Base-by-base conservation (phyloP, 2,329 filamentous ascomycete genomes). In the Neophaeococcomyces aloes region DNA sequence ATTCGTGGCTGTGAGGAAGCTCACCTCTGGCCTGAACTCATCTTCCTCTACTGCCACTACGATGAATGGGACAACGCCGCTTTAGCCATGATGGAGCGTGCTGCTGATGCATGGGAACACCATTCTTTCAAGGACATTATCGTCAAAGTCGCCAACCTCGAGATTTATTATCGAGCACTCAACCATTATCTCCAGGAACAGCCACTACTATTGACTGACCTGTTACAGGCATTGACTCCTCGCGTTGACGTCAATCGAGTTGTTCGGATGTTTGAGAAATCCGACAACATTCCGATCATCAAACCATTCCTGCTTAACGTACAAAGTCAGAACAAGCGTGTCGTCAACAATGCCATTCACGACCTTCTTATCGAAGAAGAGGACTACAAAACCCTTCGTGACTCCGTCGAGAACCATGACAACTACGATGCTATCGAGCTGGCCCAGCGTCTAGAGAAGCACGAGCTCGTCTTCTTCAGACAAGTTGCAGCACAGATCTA, bases 61-160 rank as follows among this genome's bases (percentile, higher is more conserved):
- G 93, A 98, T 54, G 93, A 98, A 62, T 95, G 83, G 65, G 93
- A 98, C 66, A 96, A 98, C 59, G 91, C 91, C 34, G 87, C 88
- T 37, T 75, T 98, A 43, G 86, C 91, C 14, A 94, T 98, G 71
- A 98, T 98, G 78, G 91, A 98, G 71, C 86, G 87, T 55, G 85
- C 91, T 10, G 82, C 93, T 53, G 93, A 96, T 71, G 88, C 91
- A 1, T 98, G 91, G 91, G 93, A 98, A 65, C 91, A 98, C 68
- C 87, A 95, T 63, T 91, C 93, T 38, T 98, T 98, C 80, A 98
- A 98, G 75, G 93, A 98, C 61, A 96, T 94, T 40, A 75, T 94
- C 45, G 80, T 94, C 68, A 98, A 98, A 76, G 89, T 95, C 53
- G 86, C 88, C 59, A 98, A 98, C 68, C 69, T 98, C 59, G 93